Percentiles rank a stretch among this genome's conserved stretches.
These are phyloP conservation scores for Pezicula neosporulosa DNA, from an alignment of 2,329 filamentous ascomycete genomes.

Conservation along the genomic window DNA sequence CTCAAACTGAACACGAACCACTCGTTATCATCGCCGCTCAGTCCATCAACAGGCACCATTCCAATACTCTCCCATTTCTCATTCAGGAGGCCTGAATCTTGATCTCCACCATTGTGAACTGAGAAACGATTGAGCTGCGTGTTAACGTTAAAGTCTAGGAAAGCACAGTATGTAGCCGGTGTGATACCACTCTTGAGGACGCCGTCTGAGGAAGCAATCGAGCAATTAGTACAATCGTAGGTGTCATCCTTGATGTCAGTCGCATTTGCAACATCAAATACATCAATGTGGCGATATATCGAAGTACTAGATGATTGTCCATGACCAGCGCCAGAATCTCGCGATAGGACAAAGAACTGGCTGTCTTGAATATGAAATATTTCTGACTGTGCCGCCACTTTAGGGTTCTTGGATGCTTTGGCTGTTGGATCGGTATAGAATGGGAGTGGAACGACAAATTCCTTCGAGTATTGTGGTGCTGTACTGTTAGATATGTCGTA, in stretches of 20 bases:
- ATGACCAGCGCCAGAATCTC: constrained; percentile 58
- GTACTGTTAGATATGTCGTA: constrained; percentile 53
- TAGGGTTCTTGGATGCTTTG: constrained; percentile 38
- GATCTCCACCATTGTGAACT: constrained; percentile 62
- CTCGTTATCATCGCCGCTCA: constrained; percentile 46
- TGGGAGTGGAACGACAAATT: constrained; percentile 66
- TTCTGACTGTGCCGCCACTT: constrained; percentile 65
- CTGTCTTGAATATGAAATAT: constrained; percentile 59
- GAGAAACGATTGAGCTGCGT: constrained; percentile 61
- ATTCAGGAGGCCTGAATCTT: constrained; percentile 58
- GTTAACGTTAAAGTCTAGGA: constrained; percentile 67
- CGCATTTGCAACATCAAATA: constrained; percentile 60
- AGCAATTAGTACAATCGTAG: constrained; percentile 35
- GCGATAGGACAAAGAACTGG: constrained; percentile 64
- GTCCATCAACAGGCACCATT: constrained; percentile 53
- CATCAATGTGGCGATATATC: constrained; percentile 65
- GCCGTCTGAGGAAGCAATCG: constrained; percentile 39
- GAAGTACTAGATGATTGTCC: constrained; percentile 50
- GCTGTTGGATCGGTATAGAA: constrained; percentile 46
- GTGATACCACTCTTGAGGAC: constrained; percentile 49
- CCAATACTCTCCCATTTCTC: constrained; percentile 76
- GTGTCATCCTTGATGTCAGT: constrained; percentile 54
- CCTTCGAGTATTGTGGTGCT: constrained; percentile 46
- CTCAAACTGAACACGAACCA: constrained; percentile 66
- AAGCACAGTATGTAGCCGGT: constrained; percentile 60